Base-by-base conservation (phyloP, 2,329 filamentous ascomycete genomes). In the Alternaria hordeiaustralica region DNA sequence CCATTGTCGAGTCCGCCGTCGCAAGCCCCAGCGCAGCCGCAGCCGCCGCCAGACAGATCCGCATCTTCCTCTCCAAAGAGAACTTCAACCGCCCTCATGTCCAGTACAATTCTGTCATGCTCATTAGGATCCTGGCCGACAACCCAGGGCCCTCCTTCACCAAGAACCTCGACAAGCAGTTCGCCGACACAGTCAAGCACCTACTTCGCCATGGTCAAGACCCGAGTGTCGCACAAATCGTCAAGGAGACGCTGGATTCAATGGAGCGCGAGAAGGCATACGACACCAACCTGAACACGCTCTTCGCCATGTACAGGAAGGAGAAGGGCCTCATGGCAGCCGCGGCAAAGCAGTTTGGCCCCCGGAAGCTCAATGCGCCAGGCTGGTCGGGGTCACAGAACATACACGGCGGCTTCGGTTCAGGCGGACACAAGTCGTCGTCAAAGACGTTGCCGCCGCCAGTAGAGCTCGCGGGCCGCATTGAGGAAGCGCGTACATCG, bases 101-200 rank as follows among this genome's bases (percentile, higher is more conserved):
- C 71, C 95, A 98, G 80, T 98, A 97, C 86, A 97, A 98, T 82
- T 91, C 93, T 67, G 89, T 98, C 75, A 98, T 98, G 96, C 87
- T 99, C 60, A 86, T 96, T 71, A 91, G 95, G 65, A 99, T 99
- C 75, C 84, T 99, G 69, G 87, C 90, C 71, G 94, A 98, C 79
- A 97, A 99, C 78, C 96, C 96, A 0, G 95, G 95, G 28, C 86
- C 87, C 57, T 93, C 89, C 2, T 99, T 99, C 75, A 97, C 95
- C n/a, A 88, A 92, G 70, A 94, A 97, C 78, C 81, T 98, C 45
- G 94, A 97, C 80, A 86, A 90, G 75, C 93, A 93, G 74, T 98
- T 97, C 75, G 88, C 92, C 57, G 86, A 90, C 45, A 89, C 89
- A 1, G 82, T 92, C 15, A 95, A 94, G 81, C 87, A 92, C 45